Base-by-base conservation (phyloP, 176 grass and related monocot species). In the Aegilops umbellulata region DNA sequence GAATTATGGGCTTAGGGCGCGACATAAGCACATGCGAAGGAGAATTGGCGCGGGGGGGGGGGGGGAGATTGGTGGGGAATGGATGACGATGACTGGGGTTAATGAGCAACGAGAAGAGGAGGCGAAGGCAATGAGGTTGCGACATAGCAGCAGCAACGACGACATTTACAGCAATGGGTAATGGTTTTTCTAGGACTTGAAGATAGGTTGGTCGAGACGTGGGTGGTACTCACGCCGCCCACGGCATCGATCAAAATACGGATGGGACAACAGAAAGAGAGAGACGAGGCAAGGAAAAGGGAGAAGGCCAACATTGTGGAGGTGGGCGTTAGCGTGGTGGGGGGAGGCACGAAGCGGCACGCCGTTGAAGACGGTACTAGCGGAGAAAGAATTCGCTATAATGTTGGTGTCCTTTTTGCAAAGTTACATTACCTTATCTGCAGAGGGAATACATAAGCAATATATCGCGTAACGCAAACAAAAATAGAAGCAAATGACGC, bases 101-200 rank as follows among this genome's bases (percentile, higher is more conserved):
- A 53, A n/a, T n/a, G n/a, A n/a, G 49, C 15, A 15, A 49, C 2
- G 5, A 19, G 17, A 53, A 19, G 49, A 53, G 16, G 15, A 6
- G 47, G 47, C 5, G 4, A 51, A 17, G 15, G 47, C 15, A 6
- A 53, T 53, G 16, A 53, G 51, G 17, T 6, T 55, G 17, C 6
- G 17, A 8, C 17, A 20, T n/a, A n/a, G n/a, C 51, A 7, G 1
- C 17, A 20, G 0, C 17, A 20, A 3, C 17, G 6, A 20, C 2
- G 6, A 7, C 17, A 20, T 20, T 49, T 55, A 20, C 2, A 55
- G 0, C 2, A 17, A 1, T 8, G 6, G 2, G 17, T 20, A 57
- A 57, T 20, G 17, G 6, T 20, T 20, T 57, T 57, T 20, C 0
- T 0, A 0, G 2, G 49, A 15, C 17, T 19, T 8, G 7, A 3